Conservation (phyloP, 228 moss, liverwort and hornwort genomes). For the Sphagnum fallax region DNA sequence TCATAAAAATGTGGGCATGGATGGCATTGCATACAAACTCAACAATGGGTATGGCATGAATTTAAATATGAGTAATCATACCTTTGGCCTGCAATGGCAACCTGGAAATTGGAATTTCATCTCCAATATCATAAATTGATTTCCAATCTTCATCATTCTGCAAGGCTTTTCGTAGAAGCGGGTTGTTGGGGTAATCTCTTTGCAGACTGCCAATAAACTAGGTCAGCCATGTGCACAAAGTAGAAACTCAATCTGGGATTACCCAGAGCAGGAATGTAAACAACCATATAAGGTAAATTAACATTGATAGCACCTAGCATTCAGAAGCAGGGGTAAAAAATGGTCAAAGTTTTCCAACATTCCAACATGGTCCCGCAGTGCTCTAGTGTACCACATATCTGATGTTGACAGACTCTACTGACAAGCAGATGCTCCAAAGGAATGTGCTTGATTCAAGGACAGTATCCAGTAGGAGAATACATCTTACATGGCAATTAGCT, state of each 20-base stretch:
- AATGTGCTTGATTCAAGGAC: no score
- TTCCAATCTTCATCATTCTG: background rate
- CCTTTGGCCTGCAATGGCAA: background rate
- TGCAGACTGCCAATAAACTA: slow-evolving; percentile 19
- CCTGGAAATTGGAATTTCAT: background rate
- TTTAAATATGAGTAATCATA: background rate
- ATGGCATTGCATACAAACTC: no score
- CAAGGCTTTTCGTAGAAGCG: slow-evolving; percentile 7
- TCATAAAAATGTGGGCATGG: no score
- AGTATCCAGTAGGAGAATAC: background rate
- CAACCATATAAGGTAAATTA: background rate
- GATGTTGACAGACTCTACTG: no score
- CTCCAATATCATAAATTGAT: background rate
- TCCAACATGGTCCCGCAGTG: background rate
- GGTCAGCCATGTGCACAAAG: background rate
- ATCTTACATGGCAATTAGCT: slow-evolving; percentile 42
- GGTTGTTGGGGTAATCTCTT: slow-evolving; percentile 19
- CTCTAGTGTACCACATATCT: background rate
- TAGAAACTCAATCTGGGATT: background rate
- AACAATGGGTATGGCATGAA: no score
- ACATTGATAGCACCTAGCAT: background rate
- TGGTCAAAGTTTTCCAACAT: background rate
- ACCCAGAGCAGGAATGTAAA: background rate
- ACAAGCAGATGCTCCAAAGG: no score
- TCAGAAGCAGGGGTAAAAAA: background rate